These are phyloP conservation scores for Apiosordaria backusii DNA, from an alignment of 495 filamentous ascomycete genomes.

Conservation along the genomic window DNA sequence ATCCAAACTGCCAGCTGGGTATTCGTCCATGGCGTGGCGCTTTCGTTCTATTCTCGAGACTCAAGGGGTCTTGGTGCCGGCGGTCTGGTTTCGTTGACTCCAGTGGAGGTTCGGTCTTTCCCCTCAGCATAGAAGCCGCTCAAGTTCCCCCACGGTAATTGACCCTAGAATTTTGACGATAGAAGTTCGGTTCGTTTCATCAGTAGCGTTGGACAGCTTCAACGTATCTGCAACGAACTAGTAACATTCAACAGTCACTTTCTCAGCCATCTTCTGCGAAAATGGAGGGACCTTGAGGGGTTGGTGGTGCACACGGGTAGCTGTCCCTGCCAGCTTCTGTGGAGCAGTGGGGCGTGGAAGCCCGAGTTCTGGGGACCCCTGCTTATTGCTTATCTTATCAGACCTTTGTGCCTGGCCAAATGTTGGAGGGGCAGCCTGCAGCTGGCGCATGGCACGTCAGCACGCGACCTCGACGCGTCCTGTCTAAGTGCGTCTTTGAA, in stretches of 20 bases:
- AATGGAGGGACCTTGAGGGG: neutral
- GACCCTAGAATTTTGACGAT: neutral
- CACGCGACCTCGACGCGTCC: neutral
- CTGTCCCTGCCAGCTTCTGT: neutral
- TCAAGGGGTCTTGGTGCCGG: too few relatives aligned
- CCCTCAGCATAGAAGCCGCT: neutral
- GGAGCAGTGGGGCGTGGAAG: neutral
- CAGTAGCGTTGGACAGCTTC: neutral
- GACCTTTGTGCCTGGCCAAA: neutral
- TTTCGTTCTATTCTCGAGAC: neutral
- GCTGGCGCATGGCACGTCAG: neutral
- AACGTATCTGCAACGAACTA: neutral
- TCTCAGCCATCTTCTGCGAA: neutral
- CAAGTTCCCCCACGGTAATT: neutral
- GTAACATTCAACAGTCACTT: neutral
- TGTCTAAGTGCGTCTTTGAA: neutral
- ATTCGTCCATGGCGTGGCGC: constrained; percentile 68
- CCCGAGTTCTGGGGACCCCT: neutral
- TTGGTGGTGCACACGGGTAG: neutral
- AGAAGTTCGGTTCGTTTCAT: neutral
- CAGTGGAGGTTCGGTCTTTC: neutral
- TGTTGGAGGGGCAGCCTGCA: neutral
- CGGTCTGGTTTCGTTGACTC: neutral
- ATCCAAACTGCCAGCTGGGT: constrained; percentile 72
- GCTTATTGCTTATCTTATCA: neutral